Evolutionary conservation across 805 yeast species (phyloP).

Genomic region (Metschnikowia chrysomelidarum): DNA sequence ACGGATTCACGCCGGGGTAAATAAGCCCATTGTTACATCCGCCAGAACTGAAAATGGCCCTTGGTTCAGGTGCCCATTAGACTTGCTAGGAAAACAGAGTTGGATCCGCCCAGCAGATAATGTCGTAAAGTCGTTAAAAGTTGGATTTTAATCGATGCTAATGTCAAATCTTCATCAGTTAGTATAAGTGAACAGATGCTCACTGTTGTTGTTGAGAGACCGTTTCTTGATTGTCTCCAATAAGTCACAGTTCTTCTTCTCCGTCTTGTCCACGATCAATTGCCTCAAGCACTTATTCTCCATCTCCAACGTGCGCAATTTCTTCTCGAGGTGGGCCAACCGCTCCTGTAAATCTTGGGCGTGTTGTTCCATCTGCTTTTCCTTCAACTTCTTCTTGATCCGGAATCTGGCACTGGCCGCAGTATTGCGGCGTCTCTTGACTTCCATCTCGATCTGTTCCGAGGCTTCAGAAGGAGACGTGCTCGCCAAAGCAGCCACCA

Average conservation of each 20-base stretch:
- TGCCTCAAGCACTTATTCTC: constrained; percentile 84
- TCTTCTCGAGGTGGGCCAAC: constrained; percentile 63
- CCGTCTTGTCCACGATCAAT: constrained; percentile 77
- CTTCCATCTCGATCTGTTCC: constrained; percentile 30
- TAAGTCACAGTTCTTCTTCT: constrained; percentile 27
- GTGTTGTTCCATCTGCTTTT: constrained; percentile 82
- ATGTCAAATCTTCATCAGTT: constrained; percentile 20
- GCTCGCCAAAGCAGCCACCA: neutral
- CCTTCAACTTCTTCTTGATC: constrained; percentile 86
- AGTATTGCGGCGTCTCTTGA: constrained; percentile 83
- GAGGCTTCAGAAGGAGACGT: neutral
- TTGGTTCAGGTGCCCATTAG: constrained; percentile 18
- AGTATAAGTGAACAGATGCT: constrained; percentile 29
- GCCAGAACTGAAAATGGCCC: constrained; percentile 17
- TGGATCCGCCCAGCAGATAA: constrained; percentile 22
- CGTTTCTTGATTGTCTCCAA: constrained; percentile 29
- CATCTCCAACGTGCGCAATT: constrained; percentile 84
- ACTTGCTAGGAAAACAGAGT: constrained; percentile 22
- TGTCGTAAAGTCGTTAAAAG: constrained; percentile 32
- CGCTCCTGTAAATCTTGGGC: constrained; percentile 70
- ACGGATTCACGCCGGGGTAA: constrained; percentile 1
- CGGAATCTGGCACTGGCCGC: constrained; percentile 95
- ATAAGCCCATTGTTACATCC: constrained; percentile 4
- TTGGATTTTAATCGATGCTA: constrained; percentile 36
- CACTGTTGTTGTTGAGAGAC: constrained; percentile 18